phyloP scores from a whole-genome alignment of 257 asterid species.

The Phtheirospermum japonicum region DNA sequence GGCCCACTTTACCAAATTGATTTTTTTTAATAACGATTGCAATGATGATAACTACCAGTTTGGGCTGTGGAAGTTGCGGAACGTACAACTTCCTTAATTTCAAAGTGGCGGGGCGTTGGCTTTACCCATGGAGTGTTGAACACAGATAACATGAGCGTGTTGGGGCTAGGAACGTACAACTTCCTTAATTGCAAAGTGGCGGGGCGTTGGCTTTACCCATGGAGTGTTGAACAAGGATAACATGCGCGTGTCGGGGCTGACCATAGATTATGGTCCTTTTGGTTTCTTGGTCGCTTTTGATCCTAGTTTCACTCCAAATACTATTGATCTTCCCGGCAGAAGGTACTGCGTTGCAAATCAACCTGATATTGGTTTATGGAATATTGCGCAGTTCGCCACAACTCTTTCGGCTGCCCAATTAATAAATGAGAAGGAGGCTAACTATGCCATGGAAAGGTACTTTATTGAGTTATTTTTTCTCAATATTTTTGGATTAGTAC shows the following conservation, averaged over 20 bases:
- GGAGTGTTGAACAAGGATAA: constrained; percentile 97
- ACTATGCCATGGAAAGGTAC: no score
- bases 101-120: no score
- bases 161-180: no score
- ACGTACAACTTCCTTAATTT: no score
- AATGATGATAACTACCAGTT: constrained; percentile 51
- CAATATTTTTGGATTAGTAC: not conserved
- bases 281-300: constrained; percentile 98
- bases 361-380: no score
- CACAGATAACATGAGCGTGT: no score
- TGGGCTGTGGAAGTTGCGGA: constrained; percentile 98
- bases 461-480: not conserved
- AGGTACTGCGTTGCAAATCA: no score
- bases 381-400: no score
- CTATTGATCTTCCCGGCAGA: no score
- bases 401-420: no score
- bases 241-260: constrained; percentile 92
- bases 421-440: no score
- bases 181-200: constrained; percentile 87
- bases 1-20: not conserved
- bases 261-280: constrained; percentile 96
- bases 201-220: constrained; percentile 98
- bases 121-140: no score
- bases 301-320: constrained; percentile 89
- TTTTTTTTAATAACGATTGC: constrained; percentile 24